Evolutionary conservation across 306 rosid species (phyloP).

Genomic region (Acacia melanoxylon): DNA sequence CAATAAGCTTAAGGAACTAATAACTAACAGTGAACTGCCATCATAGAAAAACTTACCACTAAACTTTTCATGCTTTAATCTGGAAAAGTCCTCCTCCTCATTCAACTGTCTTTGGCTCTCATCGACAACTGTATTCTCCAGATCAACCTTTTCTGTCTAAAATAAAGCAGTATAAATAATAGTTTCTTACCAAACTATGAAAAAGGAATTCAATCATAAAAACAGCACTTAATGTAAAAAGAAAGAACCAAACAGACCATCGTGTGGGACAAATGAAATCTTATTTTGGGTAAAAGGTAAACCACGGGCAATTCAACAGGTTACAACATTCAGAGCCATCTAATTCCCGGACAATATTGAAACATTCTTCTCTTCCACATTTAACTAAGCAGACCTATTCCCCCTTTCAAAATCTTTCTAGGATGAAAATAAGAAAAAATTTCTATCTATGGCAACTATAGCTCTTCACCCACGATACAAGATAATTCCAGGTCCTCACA

Average conservation of each 20-base stretch:
- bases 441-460: conserved; percentile 13
- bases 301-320: conserved; percentile 2
- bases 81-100: conserved; percentile 58
- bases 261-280: conserved; percentile 12
- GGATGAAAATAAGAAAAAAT: conserved; percentile 11
- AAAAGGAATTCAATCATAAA: conserved; percentile 2
- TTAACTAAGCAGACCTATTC: conserved; percentile 3
- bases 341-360: neutral
- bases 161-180: conserved; percentile 41
- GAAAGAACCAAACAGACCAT: neutral
- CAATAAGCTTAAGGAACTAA: conserved; percentile 1
- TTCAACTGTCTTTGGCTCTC: conserved; percentile 88
- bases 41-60: conserved; percentile 57
- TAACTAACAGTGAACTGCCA: neutral
- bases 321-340: conserved; percentile 5
- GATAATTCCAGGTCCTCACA: conserved; percentile 16
- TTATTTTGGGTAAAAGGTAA: neutral
- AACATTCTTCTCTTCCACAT: conserved; percentile 1
- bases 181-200: conserved; percentile 28
- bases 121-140: conserved; percentile 96
- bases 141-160: conserved; percentile 98
- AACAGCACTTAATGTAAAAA: neutral
- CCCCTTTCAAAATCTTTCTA: neutral
- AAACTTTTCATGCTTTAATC: conserved; percentile 66
- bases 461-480: conserved; percentile 25